Evolutionary conservation across 805 yeast genomes (phyloP).

Genomic region (Isabelozyma rhagii): DNA sequence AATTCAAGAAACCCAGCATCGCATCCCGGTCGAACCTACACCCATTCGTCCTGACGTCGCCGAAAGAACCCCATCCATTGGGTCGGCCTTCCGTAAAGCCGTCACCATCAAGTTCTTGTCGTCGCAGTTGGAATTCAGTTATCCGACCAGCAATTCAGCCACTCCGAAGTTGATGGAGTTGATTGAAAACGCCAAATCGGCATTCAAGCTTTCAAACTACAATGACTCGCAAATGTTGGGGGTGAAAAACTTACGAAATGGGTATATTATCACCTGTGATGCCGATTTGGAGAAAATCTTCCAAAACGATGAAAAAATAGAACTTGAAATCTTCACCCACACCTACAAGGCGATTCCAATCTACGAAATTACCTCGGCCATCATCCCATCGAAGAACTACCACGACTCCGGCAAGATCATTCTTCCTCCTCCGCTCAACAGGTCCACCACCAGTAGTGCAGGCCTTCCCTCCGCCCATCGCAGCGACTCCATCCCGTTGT

Average conservation of each 20-base stretch:
- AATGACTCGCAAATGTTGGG: constrained; percentile 14
- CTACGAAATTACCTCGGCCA: constrained; percentile 32
- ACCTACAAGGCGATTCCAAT: constrained; percentile 32
- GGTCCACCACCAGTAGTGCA: constrained; percentile 6
- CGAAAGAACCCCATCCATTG: background rate
- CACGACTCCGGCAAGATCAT: constrained; percentile 22
- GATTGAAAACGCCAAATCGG: constrained; percentile 70
- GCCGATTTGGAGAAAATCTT: constrained; percentile 38
- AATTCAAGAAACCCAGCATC: constrained; percentile 10
- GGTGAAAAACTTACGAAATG: constrained; percentile 21
- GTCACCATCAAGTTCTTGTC: constrained; percentile 50
- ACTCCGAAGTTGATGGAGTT: constrained; percentile 80
- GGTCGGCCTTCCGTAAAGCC: constrained; percentile 15
- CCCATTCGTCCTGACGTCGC: background rate
- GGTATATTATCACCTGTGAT: constrained; percentile 27
- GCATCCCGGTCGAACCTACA: background rate
- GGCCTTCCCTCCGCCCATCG: background rate
- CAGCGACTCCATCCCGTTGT: constrained; percentile 7
- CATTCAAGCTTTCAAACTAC: constrained; percentile 46
- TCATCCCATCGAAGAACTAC: constrained; percentile 15
- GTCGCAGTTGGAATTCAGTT: constrained; percentile 60
- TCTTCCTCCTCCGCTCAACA: constrained; percentile 32
- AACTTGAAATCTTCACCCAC: constrained; percentile 36
- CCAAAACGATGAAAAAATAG: constrained; percentile 24
- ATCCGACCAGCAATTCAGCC: constrained; percentile 60